A percentile compares a stretch with the other conserved stretches of the same genome.
phyloP scores from a whole-genome alignment of 805 yeast genomes.

The Candida hungchunana region DNA sequence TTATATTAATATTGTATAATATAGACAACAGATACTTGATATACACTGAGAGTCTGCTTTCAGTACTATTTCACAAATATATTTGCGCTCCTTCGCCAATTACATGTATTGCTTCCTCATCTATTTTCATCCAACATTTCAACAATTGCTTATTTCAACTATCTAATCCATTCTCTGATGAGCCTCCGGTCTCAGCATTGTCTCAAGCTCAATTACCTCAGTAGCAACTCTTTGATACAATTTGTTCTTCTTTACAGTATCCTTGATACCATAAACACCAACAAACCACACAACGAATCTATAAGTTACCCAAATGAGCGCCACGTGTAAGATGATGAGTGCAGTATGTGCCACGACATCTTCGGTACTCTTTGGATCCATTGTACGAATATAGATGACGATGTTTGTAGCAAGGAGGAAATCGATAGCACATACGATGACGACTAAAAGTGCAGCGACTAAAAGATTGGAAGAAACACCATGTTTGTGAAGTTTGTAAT shows the following conservation, averaged over 20 bases:
- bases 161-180: slow-evolving; percentile 15
- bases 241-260: slow-evolving; percentile 15
- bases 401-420: slow-evolving; percentile 33
- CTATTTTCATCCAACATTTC: too few relatives aligned
- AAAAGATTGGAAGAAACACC: slow-evolving; percentile 23
- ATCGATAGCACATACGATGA: slow-evolving; percentile 26
- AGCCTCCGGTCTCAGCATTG: slow-evolving; percentile 10
- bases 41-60: too few relatives aligned
- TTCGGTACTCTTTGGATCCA: slow-evolving; percentile 20
- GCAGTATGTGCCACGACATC: slow-evolving; percentile 20
- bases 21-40: too few relatives aligned
- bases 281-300: slow-evolving; percentile 21
- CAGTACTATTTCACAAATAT: too few relatives aligned
- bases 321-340: slow-evolving; percentile 12
- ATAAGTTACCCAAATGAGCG: slow-evolving; percentile 21
- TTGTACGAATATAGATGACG: slow-evolving; percentile 32
- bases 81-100: too few relatives aligned
- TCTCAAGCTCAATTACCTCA: slow-evolving; percentile 24
- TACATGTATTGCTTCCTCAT: too few relatives aligned
- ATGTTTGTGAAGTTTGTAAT: slow-evolving; percentile 17
- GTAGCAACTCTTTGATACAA: slow-evolving; percentile 21
- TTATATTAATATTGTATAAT: too few relatives aligned
- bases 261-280: slow-evolving; percentile 18
- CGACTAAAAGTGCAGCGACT: slow-evolving; percentile 25
- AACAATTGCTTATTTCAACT: too few relatives aligned